These are phyloP conservation scores for Russula ochroleuca DNA, from an alignment of 768 basidiomycete species.

Conservation along the genomic window DNA sequence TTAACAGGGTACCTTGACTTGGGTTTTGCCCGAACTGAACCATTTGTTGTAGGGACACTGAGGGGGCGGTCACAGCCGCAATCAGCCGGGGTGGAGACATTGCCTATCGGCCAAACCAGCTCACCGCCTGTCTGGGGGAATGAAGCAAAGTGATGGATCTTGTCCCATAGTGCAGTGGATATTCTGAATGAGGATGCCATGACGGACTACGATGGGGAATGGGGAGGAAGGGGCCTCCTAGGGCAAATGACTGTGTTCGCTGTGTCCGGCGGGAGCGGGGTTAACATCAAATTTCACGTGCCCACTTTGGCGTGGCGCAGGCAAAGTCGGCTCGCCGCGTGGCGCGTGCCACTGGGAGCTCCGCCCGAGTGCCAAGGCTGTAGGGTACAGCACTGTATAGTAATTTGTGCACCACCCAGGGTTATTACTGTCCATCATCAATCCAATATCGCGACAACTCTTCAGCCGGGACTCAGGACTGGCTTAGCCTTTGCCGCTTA, in stretches of 20 bases:
- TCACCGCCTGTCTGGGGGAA: constrained; percentile 90
- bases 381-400: too few relatives aligned
- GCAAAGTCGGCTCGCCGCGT: background rate
- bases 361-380: too few relatives aligned
- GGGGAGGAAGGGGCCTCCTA: background rate
- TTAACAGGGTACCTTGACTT: constrained; percentile 88
- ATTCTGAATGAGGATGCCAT: constrained; percentile 61
- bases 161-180: constrained; percentile 77
- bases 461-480: background rate
- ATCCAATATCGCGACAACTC: background rate
- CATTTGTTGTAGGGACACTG: constrained; percentile 97
- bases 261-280: background rate
- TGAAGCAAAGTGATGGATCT: constrained; percentile 84
- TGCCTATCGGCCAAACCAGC: constrained; percentile 29
- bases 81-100: background rate
- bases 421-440: background rate
- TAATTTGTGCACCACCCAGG: too few relatives aligned
- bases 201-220: background rate
- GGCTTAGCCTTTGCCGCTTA: background rate
- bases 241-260: background rate
- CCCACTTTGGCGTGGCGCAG: background rate
- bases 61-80: background rate
- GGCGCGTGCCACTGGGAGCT: background rate
- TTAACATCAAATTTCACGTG: constrained; percentile 15
- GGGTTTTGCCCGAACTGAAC: constrained; percentile 96